Evolutionary conservation across 192 early-diverging fungal genomes (phyloP).

Genomic region (Backusella circina): DNA sequence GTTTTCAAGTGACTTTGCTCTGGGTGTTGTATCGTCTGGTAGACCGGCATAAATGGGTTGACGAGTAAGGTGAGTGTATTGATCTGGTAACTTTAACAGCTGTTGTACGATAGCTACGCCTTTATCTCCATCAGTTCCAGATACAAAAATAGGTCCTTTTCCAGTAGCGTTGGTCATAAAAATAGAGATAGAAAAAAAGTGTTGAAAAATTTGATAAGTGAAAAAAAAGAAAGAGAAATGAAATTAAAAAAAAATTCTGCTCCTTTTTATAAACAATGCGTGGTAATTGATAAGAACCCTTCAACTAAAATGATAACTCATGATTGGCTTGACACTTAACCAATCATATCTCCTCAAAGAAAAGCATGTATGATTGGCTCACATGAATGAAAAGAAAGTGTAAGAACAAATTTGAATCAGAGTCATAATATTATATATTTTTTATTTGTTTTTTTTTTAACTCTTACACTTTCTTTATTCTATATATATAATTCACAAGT

Average conservation of each 20-base stretch:
- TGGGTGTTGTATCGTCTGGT: constrained; percentile 21
- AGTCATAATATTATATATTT: not conserved
- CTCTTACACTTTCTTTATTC: not conserved
- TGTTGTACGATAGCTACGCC: constrained; percentile 34
- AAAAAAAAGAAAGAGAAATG: not conserved
- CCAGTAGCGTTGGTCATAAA: constrained; percentile 7
- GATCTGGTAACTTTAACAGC: constrained; percentile 23
- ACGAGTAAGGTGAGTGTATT: constrained; percentile 20
- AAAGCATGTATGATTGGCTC: not conserved
- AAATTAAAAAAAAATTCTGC: not conserved
- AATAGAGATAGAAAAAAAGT: not conserved
- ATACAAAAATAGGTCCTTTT: constrained; percentile 37
- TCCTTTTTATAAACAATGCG: not conserved
- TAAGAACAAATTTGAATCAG: not conserved
- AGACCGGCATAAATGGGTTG: constrained; percentile 32
- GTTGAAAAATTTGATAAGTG: not conserved
- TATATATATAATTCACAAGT: not conserved
- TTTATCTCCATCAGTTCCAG: constrained; percentile 38
- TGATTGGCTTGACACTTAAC: not conserved
- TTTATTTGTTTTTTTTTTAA: not conserved
- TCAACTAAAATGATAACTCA: not conserved
- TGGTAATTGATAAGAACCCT: not conserved
- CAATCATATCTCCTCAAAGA: not conserved
- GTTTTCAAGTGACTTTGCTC: constrained; percentile 16
- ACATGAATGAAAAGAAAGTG: not conserved